Base-by-base conservation (phyloP, 179 eudicot genomes). In the Camellia oleifera region DNA sequence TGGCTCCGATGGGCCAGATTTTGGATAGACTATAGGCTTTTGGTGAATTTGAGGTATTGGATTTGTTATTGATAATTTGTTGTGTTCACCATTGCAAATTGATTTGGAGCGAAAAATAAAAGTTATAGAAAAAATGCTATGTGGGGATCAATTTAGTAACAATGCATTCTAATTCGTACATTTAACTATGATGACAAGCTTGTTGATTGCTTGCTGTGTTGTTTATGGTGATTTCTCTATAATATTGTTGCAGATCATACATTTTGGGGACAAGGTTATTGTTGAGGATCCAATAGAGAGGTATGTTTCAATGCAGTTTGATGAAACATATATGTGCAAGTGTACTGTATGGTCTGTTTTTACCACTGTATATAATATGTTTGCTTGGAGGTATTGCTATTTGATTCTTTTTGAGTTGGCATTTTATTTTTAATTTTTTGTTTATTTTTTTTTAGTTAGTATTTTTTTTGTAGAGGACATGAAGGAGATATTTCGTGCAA, bases 201-300 rank as follows among this genome's bases (percentile, higher is more conserved):
- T 57, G 23, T 54, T 61, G 5, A 4, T 48, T 48, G 5, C 52
- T 48, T 48, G 52, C 7, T 48, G 7, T 48, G 76, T 3, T 80
- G 5, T 46, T 5, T 71, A 58, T 78, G 26, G 13, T 5, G 54
- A 15, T 57, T 67, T 81, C 13, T 52, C 79, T 60, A 60, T 32
- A 52, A 56, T 18, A 11, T 80, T 83, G 52, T 48, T 48, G 52
- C 52, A 94, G 98, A 73, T 91, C 69, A 84, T 88, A 77, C 81
- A 92, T 85, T 95, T 95, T 74, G 98, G 99, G n/a, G 99, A 94
- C 84, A 94, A 85, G 86, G 93, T 87, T 67, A 94, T 95, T 65
- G 87, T 94, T 32, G 92, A 94, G 82, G 98, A 94, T 80, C 97
- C 99, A 0, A 87, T 95, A 66, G 97, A 95, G 82, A 88, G 99